Base-by-base conservation (phyloP, 352 stramenopile genomes). In the Pythium sp. region DNA sequence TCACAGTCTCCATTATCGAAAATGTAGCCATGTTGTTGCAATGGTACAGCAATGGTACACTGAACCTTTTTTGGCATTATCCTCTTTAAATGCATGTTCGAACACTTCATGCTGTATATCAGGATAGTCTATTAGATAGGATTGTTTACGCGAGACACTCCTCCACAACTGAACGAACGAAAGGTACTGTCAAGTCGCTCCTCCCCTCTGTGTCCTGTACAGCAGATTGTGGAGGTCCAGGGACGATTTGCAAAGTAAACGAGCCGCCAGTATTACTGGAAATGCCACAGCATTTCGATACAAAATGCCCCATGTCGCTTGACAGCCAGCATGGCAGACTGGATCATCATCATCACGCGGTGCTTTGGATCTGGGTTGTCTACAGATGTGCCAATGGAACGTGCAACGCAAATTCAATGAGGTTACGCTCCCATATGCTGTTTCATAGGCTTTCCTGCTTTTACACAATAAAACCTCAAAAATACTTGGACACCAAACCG, bases 11-110 rank as follows among this genome's bases (percentile, higher is more conserved):
- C 3, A 3, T 18, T 28, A 56, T 30, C 22, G 54, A 62, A 49
- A 47, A 20, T 62, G 56, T 20, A 62, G 56, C 56, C 56, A 62
- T 62, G 56, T 49, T 26, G 43, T 5, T 20, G n/a, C 43, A 49
- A 56, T 56, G 28, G 53, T 15, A 60, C 28, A 43, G 9, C 18
- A 46, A 18, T 28, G 55, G 28, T 57, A 41, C 34, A 41, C 34
- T 36, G 26, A 51, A 51, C 53, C 24, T 3, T 36, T 22, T 24
- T 14, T 46, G 55, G 1, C 18, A 38, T 9, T 18, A 61, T 61
- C 32, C 56, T 61, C 20, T 30, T n/a, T 7, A 30, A 26, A 0
- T 47, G 56, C 56, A 61, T 61, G 5, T 22, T 38, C 5, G 20
- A 14, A 11, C 0, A 2, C 18, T 18, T 6, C 8, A 47, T 61